Conservation (phyloP, 2,329 filamentous ascomycete species). For the Epichloe aotearoae region DNA sequence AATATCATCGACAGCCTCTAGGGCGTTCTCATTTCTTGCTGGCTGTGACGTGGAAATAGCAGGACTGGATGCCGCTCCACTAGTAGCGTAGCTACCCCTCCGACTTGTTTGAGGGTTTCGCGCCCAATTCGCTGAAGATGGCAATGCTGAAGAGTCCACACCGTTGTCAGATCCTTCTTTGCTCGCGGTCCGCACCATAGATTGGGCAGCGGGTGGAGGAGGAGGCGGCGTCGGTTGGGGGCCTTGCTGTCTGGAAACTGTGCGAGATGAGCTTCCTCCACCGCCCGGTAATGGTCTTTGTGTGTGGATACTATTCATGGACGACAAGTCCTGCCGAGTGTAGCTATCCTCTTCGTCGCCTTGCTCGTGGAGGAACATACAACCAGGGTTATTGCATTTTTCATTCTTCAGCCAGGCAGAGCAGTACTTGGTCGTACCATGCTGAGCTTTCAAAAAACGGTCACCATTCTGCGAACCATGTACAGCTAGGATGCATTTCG, state of each 20-base stretch:
- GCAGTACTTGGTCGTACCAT: constrained; percentile 95
- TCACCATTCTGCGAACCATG: constrained; percentile 90
- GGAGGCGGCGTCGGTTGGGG: constrained; percentile 25
- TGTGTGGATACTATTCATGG: constrained; percentile 80
- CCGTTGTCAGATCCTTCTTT: constrained; percentile 61
- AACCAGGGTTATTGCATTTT: constrained; percentile 86
- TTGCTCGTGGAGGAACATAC: constrained; percentile 95
- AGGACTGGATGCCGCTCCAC: constrained; percentile 70
- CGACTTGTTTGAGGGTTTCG: constrained; percentile 53
- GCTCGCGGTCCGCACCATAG: constrained; percentile 66
- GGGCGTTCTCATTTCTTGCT: constrained; percentile 35
- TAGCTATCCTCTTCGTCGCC: constrained; percentile 98
- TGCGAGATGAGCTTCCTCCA: constrained; percentile 37
- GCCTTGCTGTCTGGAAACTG: constrained; percentile 38
- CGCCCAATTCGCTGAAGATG: constrained; percentile 90
- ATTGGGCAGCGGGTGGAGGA: constrained; percentile 34
- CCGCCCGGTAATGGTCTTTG: constrained; percentile 50
- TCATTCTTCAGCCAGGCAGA: constrained; percentile 93
- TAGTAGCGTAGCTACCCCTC: constrained; percentile 68
- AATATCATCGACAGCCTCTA: constrained; percentile 26
- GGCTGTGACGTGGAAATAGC: constrained; percentile 50
- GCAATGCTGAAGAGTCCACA: constrained; percentile 78
- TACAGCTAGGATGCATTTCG: constrained; percentile 78
- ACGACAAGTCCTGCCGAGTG: constrained; percentile 84
- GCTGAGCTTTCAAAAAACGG: constrained; percentile 58